phyloP scores from a whole-genome alignment of 768 basidiomycete genomes.

The Lactifluus pinguis region DNA sequence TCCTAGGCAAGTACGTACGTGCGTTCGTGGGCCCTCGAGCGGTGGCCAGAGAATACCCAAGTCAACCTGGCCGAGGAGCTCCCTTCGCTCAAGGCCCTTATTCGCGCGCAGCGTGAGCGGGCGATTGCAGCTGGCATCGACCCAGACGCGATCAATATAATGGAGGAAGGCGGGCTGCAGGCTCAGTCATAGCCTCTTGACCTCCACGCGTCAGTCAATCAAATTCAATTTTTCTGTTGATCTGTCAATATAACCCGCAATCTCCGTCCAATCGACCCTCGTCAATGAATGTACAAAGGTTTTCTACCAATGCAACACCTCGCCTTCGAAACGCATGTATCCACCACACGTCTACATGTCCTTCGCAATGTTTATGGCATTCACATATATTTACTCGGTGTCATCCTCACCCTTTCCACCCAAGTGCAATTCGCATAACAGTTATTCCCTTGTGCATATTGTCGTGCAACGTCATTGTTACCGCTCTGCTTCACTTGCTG shows the following conservation, averaged over 20 bases:
- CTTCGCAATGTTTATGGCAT: slow-evolving; percentile 13
- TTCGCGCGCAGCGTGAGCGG: slow-evolving; percentile 30
- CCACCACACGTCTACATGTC: slow-evolving; percentile 9
- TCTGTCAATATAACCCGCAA: slow-evolving; percentile 15
- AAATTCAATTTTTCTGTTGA: slow-evolving; percentile 9
- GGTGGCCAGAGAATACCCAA: slow-evolving; percentile 56
- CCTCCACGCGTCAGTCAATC: slow-evolving; percentile 11
- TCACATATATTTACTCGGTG: background rate
- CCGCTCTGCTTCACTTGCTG: slow-evolving; percentile 9
- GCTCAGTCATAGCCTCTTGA: slow-evolving; percentile 9
- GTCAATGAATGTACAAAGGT: slow-evolving; percentile 14
- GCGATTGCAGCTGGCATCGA: slow-evolving; percentile 19
- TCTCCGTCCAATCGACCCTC: slow-evolving; percentile 3
- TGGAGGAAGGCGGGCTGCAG: slow-evolving; percentile 14
- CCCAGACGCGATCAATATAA: slow-evolving; percentile 18
- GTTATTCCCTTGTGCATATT: background rate
- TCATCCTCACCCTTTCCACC: background rate
- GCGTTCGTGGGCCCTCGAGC: slow-evolving; percentile 73
- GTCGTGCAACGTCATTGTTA: slow-evolving; percentile 7
- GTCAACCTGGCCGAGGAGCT: slow-evolving; percentile 56
- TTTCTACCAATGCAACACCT: background rate
- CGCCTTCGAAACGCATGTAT: slow-evolving; percentile 9
- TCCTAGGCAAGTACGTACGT: slow-evolving; percentile 72
- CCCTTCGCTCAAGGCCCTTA: slow-evolving; percentile 47
- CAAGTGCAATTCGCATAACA: slow-evolving; percentile 5